Percentiles rank a stretch among this genome's conserved stretches.
These are phyloP conservation scores for Phytopythium helicoides DNA, from an alignment of 352 stramenopile species.

Conservation along the genomic window DNA sequence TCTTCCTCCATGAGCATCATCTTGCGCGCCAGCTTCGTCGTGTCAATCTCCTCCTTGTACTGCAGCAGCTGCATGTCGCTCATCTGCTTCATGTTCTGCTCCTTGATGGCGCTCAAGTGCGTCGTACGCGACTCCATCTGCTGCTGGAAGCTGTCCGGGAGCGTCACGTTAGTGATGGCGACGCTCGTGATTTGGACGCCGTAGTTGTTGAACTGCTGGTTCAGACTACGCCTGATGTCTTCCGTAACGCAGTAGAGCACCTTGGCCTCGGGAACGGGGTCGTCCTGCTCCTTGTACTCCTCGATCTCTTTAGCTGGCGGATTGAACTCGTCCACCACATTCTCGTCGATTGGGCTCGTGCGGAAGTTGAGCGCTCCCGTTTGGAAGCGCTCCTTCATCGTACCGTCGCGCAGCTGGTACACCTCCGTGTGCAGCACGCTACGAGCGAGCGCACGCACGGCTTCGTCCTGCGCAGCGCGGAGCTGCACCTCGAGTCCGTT, in stretches of 20 bases:
- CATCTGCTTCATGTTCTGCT: constrained; percentile 81
- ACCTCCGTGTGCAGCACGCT: constrained; percentile 82
- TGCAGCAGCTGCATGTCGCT: constrained; percentile 74
- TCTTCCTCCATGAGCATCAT: constrained; percentile 64
- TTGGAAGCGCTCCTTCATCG: constrained; percentile 43
- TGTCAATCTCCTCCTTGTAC: constrained; percentile 56
- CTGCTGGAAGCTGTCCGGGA: constrained; percentile 56
- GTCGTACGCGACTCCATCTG: constrained; percentile 72
- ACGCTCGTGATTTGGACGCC: constrained; percentile 75
- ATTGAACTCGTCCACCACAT: constrained; percentile 12
- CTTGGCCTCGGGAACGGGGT: constrained; percentile 5
- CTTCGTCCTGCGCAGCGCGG: constrained; percentile 75
- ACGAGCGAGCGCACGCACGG: constrained; percentile 69
- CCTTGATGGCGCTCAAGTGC: constrained; percentile 61
- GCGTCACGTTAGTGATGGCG: constrained; percentile 14
- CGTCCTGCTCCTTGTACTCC: constrained; percentile 2
- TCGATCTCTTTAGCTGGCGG: constrained; percentile 5
- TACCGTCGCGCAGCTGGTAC: constrained; percentile 61
- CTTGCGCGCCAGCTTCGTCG: constrained; percentile 42
- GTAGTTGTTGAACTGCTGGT: constrained; percentile 71
- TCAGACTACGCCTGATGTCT: constrained; percentile 65
- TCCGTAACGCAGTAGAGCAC: constrained; percentile 53
- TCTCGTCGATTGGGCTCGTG: constrained; percentile 8
- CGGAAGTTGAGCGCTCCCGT: constrained; percentile 25
- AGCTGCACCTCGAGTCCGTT: constrained; percentile 86